Conservation (phyloP, 228 moss, liverwort and hornwort genomes). For the Sphagnum magellanicum region DNA sequence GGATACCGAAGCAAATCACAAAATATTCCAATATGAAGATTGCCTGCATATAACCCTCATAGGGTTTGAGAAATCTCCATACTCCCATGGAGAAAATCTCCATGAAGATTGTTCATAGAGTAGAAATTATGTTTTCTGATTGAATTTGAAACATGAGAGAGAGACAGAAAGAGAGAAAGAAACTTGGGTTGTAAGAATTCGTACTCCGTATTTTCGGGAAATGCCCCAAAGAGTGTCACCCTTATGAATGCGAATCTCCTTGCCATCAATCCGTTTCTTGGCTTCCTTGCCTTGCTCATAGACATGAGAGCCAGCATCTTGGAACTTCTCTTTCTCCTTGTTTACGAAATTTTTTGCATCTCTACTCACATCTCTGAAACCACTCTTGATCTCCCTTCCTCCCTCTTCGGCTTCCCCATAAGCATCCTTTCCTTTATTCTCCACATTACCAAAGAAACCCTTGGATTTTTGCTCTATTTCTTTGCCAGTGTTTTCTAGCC, state of each 20-base stretch:
- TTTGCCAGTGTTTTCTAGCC: constrained; percentile 17
- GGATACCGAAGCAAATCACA: background rate
- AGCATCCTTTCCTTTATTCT: constrained; percentile 31
- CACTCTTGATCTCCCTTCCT: too few species aligned
- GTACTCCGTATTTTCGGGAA: constrained; percentile 45
- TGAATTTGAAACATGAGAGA: background rate
- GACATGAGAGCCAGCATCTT: constrained; percentile 19
- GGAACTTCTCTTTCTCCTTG: constrained; percentile 13
- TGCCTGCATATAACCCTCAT: background rate
- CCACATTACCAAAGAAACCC: constrained; percentile 14
- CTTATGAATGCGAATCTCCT: constrained; percentile 28
- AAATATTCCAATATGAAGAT: background rate
- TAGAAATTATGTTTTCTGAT: background rate
- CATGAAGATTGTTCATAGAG: background rate
- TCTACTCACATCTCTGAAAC: too few species aligned
- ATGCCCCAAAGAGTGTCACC: constrained; percentile 52
- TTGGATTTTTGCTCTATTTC: constrained; percentile 12
- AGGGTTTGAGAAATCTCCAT: background rate
- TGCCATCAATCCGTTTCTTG: constrained; percentile 40
- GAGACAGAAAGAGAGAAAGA: background rate
- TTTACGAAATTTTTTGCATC: constrained; percentile 1
- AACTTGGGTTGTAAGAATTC: background rate
- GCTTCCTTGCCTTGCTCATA: constrained; percentile 26
- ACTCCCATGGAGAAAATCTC: too few species aligned
- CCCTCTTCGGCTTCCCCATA: constrained; percentile 6